Percentiles rank a stretch among this genome's conserved stretches.
Evolutionary conservation across 129 eudicot genomes (phyloP).

Genomic region (Flaveria robusta): DNA sequence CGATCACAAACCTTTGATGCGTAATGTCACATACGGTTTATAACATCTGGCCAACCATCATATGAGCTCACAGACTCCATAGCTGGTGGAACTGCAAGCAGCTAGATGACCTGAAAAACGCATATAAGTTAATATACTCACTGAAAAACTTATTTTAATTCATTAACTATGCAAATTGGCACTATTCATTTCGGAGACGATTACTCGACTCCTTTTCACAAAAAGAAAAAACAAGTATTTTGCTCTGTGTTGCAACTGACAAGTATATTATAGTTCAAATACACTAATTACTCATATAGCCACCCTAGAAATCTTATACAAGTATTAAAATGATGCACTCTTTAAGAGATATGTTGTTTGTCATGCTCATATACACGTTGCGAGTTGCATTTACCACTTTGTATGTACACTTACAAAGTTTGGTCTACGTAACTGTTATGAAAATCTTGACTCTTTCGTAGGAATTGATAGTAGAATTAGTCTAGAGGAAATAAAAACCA

Average conservation of each 20-base stretch:
- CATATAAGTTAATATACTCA: background rate
- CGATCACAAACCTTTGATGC: background rate
- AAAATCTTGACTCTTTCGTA: too few species aligned
- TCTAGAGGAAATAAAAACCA: too few species aligned
- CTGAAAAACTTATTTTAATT: background rate
- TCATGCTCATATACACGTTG: too few species aligned
- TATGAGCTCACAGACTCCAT: background rate
- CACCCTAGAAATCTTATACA: too few species aligned
- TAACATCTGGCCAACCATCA: constrained; percentile 5
- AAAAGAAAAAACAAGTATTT: background rate
- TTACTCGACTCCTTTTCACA: background rate
- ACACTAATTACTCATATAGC: too few species aligned
- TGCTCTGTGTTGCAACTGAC: background rate
- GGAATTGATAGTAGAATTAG: too few species aligned
- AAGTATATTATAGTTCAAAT: too few species aligned
- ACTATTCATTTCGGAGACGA: background rate
- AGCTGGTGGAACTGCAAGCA: constrained; percentile 13
- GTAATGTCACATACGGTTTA: background rate
- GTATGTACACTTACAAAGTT: too few species aligned
- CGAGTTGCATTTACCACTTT: too few species aligned
- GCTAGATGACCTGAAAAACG: constrained; percentile 16
- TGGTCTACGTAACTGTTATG: too few species aligned
- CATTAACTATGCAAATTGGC: background rate
- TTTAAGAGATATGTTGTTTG: too few species aligned
- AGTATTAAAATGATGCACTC: too few species aligned